Percentiles rank a stretch among this genome's conserved stretches.
phyloP scores from a whole-genome alignment of 768 basidiomycete species.

The Boletus rufocinnamomeus region DNA sequence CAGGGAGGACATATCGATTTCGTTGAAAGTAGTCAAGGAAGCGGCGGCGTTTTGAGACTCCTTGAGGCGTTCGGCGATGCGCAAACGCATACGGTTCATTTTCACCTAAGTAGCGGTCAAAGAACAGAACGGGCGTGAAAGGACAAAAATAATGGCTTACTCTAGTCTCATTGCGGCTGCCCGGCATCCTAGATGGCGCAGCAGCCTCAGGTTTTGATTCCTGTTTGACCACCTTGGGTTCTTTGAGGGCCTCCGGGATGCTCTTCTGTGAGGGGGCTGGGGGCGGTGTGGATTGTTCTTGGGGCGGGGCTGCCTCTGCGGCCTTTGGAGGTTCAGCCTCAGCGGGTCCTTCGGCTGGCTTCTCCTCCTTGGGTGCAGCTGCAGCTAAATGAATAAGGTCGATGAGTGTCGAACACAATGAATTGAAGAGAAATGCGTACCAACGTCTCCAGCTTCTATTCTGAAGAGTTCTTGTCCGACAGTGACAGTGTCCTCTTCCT shows the following conservation, averaged over 20 bases:
- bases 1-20: slow-evolving; percentile 97
- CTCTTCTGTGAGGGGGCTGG: slow-evolving; percentile 42
- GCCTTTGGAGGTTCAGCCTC: slow-evolving; percentile 33
- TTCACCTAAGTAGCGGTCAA: slow-evolving; percentile 62
- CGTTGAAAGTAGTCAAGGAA: slow-evolving; percentile 97
- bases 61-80: slow-evolving; percentile 97
- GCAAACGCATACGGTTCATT: slow-evolving; percentile 98
- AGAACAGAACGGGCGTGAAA: neutral
- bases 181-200: slow-evolving; percentile 39
- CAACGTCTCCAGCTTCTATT: slow-evolving; percentile 79
- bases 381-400: slow-evolving; percentile 22
- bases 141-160: slow-evolving; percentile 42
- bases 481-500: slow-evolving; percentile 91
- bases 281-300: slow-evolving; percentile 48
- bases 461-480: slow-evolving; percentile 95
- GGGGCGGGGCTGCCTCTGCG: slow-evolving; percentile 46
- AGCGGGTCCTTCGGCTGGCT: slow-evolving; percentile 26
- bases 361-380: slow-evolving; percentile 32
- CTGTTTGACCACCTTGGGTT: slow-evolving; percentile 41
- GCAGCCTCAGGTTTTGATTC: slow-evolving; percentile 32
- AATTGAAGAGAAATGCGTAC: slow-evolving; percentile 33
- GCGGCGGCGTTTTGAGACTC: slow-evolving; percentile 97
- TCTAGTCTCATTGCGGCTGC: slow-evolving; percentile 83
- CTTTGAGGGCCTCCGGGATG: slow-evolving; percentile 33
- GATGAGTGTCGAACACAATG: neutral